These are phyloP conservation scores for Torulaspora franciscae DNA, from an alignment of 805 yeast species.

Conservation along the genomic window DNA sequence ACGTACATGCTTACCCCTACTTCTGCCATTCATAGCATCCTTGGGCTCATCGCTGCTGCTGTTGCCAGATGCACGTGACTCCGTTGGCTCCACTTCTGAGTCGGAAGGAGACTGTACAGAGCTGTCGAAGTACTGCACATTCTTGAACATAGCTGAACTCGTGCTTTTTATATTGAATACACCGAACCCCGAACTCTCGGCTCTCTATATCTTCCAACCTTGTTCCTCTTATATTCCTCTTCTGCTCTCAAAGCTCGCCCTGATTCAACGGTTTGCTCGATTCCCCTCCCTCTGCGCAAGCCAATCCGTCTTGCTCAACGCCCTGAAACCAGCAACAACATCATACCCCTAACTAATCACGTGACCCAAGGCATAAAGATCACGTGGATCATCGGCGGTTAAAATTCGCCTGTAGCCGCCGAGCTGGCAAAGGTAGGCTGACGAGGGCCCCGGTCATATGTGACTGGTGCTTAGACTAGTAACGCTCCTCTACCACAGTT, in stretches of 20 bases:
- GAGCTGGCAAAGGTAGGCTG: no score
- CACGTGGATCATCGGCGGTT: no score
- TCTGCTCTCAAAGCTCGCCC: neutral
- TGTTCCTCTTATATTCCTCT: slow-evolving; percentile 1
- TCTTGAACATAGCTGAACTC: slow-evolving; percentile 18
- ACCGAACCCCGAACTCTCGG: no score
- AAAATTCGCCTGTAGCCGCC: no score
- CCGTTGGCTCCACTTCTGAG: slow-evolving; percentile 24
- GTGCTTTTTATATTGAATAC: neutral
- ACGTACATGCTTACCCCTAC: slow-evolving; percentile 18
- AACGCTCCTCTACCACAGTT: no score
- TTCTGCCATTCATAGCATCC: neutral
- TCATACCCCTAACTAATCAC: slow-evolving; percentile 1
- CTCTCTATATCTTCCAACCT: no score
- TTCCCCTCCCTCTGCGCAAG: slow-evolving; percentile 5
- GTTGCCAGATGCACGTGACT: slow-evolving; percentile 4
- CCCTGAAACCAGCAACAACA: neutral
- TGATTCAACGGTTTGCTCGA: slow-evolving; percentile 2
- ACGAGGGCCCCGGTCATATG: no score
- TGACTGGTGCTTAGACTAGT: no score
- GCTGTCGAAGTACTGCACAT: slow-evolving; percentile 19
- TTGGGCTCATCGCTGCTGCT: neutral
- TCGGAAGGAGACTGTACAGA: slow-evolving; percentile 21
- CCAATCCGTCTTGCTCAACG: neutral
- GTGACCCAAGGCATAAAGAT: no score